Evolutionary conservation across 1,284 basidiomycete genomes (phyloP), one percentile per base, ranked within the genome.

Genomic region (Malassezia restricta): DNA sequence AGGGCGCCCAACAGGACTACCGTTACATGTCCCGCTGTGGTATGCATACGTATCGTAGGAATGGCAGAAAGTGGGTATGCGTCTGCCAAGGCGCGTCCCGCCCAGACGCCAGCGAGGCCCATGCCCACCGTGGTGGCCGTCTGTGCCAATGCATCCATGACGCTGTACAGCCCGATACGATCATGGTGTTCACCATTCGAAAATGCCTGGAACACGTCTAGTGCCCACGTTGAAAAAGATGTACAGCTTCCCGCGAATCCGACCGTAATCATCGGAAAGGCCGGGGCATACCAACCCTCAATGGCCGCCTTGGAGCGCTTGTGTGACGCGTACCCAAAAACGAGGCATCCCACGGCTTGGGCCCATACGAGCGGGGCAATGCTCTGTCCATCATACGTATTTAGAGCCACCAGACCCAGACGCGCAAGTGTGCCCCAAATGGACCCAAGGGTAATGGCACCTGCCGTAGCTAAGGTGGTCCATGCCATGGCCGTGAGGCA

Each of bases 181-280:
- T 78, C 67, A 48, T 77, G 80, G 11, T 78, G 74, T 12, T 76
- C 74, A 14, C 79, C 76, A 71, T 96, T 86, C 0, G 85, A 79
- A 80, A 90, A 98, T 0, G 89, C 85, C 45, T 80, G 75, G 68
- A 92, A 98, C 1, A 89, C 76, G 58, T 89, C 85, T 7, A 88
- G 70, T 74, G 95, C 88, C 92, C 94, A 98, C 14, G 83, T 81
- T 4, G 90, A 94, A 76, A 96, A 98, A 0, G 91, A 96, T 4
- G 94, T 99, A 61, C 95, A 76, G 5, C 87, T 92, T 1, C 92
- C 94, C 67, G 92, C 96, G 71, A 94, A 87, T 4, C 91, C 91
- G 40, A 91, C 95, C 0, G 88, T 87, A 15, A 92, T 73, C 38
- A 86, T 88, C 5, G 85, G 86, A 73, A 89, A 92, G 7, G 92